Percentiles rank a stretch among this genome's conserved stretches.
Conservation (phyloP, 2,329 filamentous ascomycete species). For the Microcyclospora tardicrescens region DNA sequence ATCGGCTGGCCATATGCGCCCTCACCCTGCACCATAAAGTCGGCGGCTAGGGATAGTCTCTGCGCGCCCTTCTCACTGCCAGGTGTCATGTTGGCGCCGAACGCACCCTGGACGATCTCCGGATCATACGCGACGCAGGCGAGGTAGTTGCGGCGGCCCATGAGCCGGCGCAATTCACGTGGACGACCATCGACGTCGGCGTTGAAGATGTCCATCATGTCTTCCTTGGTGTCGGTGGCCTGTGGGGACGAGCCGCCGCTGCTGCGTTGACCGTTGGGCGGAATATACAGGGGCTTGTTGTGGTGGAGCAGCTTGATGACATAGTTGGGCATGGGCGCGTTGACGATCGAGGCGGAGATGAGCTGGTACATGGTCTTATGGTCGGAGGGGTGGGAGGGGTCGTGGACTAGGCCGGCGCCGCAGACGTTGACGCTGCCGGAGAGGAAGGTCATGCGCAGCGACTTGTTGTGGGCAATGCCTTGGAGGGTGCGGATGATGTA, state of each 20-base stretch:
- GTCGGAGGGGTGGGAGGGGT: slow-evolving; percentile 78
- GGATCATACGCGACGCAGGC: slow-evolving; percentile 92
- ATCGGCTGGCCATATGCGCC: slow-evolving; percentile 67
- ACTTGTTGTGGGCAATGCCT: slow-evolving; percentile 89
- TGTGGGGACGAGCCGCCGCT: slow-evolving; percentile 37
- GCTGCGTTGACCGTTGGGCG: slow-evolving; percentile 65
- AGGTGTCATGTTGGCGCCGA: slow-evolving; percentile 7
- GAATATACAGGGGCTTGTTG: slow-evolving; percentile 83
- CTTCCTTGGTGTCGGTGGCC: slow-evolving; percentile 80
- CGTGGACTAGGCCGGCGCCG: slow-evolving; percentile 86
- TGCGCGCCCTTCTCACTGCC: slow-evolving; percentile 27
- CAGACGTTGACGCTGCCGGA: slow-evolving; percentile 84
- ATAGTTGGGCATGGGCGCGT: slow-evolving; percentile 71
- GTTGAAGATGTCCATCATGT: slow-evolving; percentile 99
- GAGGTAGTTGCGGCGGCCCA: slow-evolving; percentile 86
- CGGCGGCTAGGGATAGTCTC: slow-evolving; percentile 71
- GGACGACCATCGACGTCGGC: slow-evolving; percentile 75
- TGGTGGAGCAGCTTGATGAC: slow-evolving; percentile 91
- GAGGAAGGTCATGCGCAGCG: slow-evolving; percentile 90
- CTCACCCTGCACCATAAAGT: slow-evolving; percentile 94
- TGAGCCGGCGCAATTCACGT: slow-evolving; percentile 78
- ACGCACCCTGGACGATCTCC: slow-evolving; percentile 47
- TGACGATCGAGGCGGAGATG: slow-evolving; percentile 85
- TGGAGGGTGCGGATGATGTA: slow-evolving; percentile 94
- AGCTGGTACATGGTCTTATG: slow-evolving; percentile 99